Conservation (phyloP, 352 stramenopile species). For the Phytophthora citrophthora region DNA sequence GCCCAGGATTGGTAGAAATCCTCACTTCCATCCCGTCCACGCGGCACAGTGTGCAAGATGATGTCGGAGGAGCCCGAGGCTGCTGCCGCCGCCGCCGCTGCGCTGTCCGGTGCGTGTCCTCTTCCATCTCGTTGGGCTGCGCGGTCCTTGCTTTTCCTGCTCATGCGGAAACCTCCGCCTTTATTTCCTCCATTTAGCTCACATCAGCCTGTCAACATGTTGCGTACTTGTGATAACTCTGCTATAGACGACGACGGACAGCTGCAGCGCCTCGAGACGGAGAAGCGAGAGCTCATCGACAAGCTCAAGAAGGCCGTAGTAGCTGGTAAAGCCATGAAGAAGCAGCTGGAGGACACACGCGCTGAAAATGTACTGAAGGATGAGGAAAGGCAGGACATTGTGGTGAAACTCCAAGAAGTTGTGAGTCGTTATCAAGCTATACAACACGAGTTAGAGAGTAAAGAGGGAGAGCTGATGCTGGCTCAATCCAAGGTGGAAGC, state of each 20-base stretch:
- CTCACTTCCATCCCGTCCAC: slow-evolving; percentile 18
- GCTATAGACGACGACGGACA: slow-evolving; percentile 11
- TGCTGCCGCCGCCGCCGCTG: background rate
- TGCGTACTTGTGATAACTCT: slow-evolving; percentile 20
- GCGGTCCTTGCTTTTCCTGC: slow-evolving; percentile 17
- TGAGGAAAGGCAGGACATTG: slow-evolving; percentile 35
- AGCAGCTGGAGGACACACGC: slow-evolving; percentile 70
- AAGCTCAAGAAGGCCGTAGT: slow-evolving; percentile 80
- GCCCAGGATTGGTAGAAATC: too few species aligned
- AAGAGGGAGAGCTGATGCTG: slow-evolving; percentile 54
- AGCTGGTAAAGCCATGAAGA: slow-evolving; percentile 73
- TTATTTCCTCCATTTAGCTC: slow-evolving; percentile 16
- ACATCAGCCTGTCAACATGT: slow-evolving; percentile 15
- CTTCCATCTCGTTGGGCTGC: too few species aligned
- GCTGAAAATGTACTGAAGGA: slow-evolving; percentile 61
- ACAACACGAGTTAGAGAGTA: slow-evolving; percentile 56
- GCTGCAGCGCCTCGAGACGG: slow-evolving; percentile 58
- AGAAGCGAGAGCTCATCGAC: slow-evolving; percentile 79
- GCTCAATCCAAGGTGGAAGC: slow-evolving; percentile 56
- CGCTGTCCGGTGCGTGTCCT: slow-evolving; percentile 26
- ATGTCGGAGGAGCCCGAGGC: slow-evolving; percentile 37
- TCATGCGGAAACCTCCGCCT: slow-evolving; percentile 14
- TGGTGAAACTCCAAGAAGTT: slow-evolving; percentile 59
- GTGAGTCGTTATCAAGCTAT: slow-evolving; percentile 54
- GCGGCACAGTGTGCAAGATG: slow-evolving; percentile 31